Conservation (phyloP, 23 red algal species). For the Cyanidium caldarium region DNA sequence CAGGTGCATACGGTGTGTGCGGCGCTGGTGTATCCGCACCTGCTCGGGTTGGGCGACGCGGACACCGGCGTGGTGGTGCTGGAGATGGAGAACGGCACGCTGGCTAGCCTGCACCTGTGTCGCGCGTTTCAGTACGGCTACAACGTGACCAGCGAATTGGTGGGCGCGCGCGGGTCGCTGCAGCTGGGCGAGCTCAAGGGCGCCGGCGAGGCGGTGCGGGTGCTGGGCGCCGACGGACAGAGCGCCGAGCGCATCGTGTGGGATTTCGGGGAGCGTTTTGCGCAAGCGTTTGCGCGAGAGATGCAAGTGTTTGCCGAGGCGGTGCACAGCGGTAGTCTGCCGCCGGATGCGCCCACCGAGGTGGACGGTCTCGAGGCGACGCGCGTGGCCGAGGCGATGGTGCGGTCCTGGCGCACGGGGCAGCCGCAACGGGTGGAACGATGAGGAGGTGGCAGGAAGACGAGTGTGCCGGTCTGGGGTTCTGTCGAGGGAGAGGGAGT, state of each 20-base stretch:
- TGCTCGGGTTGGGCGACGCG: slow-evolving; percentile 40
- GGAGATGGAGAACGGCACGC: slow-evolving; percentile 66
- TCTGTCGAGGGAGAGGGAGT: no score
- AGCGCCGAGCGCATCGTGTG: slow-evolving; percentile 16
- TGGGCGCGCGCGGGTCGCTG: slow-evolving; percentile 38
- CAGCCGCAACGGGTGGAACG: not conserved
- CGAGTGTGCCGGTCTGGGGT: no score
- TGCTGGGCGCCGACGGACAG: slow-evolving; percentile 8
- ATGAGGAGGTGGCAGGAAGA: no score
- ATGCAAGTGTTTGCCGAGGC: slow-evolving; percentile 59
- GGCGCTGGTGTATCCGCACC: slow-evolving; percentile 52
- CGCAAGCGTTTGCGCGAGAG: slow-evolving; percentile 40
- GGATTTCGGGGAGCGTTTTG: slow-evolving; percentile 51
- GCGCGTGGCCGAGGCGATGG: slow-evolving; percentile 61
- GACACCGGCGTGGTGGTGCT: slow-evolving; percentile 49
- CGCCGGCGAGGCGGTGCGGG: slow-evolving; percentile 15
- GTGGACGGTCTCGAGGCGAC: slow-evolving; percentile 51
- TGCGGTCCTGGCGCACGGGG: slow-evolving; percentile 22
- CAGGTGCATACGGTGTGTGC: slow-evolving; percentile 33
- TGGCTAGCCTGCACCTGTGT: slow-evolving; percentile 46
- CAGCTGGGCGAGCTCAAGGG: slow-evolving; percentile 47
- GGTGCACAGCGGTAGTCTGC: slow-evolving; percentile 6
- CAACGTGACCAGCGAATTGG: slow-evolving; percentile 66
- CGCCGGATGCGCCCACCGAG: not conserved
- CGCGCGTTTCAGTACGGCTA: slow-evolving; percentile 77